Conservation (phyloP, 2,329 filamentous ascomycete species). For the Aspergillus carbonarius region DNA sequence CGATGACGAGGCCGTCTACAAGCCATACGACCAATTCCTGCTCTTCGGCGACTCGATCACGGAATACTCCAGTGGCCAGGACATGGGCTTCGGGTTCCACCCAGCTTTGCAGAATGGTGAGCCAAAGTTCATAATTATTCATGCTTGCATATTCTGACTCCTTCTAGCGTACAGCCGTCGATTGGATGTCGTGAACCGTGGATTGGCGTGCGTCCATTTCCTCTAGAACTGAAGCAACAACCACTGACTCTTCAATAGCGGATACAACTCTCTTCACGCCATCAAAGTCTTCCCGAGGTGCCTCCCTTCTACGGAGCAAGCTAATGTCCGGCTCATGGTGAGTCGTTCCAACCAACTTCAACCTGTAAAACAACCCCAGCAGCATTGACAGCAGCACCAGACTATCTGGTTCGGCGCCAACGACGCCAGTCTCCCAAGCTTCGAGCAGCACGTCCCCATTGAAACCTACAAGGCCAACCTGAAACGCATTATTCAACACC, state of each 20-base stretch:
- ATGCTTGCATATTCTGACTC: constrained; percentile 11
- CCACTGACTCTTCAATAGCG: constrained; percentile 45
- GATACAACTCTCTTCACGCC: constrained; percentile 78
- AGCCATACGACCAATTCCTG: constrained; percentile 69
- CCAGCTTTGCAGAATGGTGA: constrained; percentile 68
- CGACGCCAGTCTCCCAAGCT: constrained; percentile 71
- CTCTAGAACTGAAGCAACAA: neutral
- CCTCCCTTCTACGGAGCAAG: constrained; percentile 64
- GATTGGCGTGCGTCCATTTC: constrained; percentile 58
- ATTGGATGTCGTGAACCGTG: constrained; percentile 84
- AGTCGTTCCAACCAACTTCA: neutral
- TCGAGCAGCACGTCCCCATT: constrained; percentile 75
- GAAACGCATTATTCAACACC: constrained; percentile 68
- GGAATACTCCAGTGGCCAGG: constrained; percentile 62
- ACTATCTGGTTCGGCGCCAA: constrained; percentile 86
- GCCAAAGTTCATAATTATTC: constrained; percentile 26
- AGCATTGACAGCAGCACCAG: constrained; percentile 42
- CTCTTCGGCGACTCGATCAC: constrained; percentile 91
- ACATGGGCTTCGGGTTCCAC: constrained; percentile 71
- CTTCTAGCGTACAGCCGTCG: constrained; percentile 68
- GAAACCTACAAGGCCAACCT: constrained; percentile 73
- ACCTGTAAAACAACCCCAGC: neutral
- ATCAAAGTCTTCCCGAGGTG: constrained; percentile 67
- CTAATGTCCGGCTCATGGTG: constrained; percentile 47
- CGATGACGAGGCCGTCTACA: constrained; percentile 16